These are phyloP conservation scores for Hanseniaspora guilliermondii DNA, from an alignment of 805 yeast species.

Conservation along the genomic window DNA sequence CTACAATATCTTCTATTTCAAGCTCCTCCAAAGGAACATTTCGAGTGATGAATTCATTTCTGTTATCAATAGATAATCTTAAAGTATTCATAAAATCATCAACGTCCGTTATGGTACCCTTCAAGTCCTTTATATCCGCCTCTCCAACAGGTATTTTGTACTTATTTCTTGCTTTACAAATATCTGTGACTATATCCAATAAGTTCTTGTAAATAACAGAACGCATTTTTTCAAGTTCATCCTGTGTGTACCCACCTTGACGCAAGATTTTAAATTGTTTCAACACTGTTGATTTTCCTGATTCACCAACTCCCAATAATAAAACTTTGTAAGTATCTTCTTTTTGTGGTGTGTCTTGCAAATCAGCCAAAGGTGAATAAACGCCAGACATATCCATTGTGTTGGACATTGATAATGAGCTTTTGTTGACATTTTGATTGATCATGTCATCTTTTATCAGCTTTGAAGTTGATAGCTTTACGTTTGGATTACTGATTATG, in stretches of 20 bases:
- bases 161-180: conserved; percentile 47
- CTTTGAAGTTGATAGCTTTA: not conserved
- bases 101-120: not conserved
- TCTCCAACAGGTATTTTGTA: conserved; percentile 15
- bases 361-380: not conserved
- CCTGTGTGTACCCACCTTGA: conserved; percentile 29
- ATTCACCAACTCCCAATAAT: conserved; percentile 66
- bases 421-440: not conserved
- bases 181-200: conserved; percentile 59
- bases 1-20: conserved; percentile 14
- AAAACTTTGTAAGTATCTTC: conserved; percentile 40
- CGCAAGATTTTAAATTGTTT: conserved; percentile 29
- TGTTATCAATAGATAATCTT: not conserved
- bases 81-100: not conserved
- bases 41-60: not conserved
- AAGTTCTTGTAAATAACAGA: conserved; percentile 71
- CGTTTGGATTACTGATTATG: not conserved
- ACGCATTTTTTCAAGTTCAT: conserved; percentile 61
- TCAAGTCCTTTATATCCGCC: conserved; percentile 1
- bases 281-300: conserved; percentile 31
- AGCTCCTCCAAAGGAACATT: not conserved
- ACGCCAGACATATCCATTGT: not conserved
- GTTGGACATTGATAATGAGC: not conserved
- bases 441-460: not conserved
- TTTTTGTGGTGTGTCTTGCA: not conserved